Conservation (phyloP, 352 stramenopile species). For the Phytopythium oedochilum region DNA sequence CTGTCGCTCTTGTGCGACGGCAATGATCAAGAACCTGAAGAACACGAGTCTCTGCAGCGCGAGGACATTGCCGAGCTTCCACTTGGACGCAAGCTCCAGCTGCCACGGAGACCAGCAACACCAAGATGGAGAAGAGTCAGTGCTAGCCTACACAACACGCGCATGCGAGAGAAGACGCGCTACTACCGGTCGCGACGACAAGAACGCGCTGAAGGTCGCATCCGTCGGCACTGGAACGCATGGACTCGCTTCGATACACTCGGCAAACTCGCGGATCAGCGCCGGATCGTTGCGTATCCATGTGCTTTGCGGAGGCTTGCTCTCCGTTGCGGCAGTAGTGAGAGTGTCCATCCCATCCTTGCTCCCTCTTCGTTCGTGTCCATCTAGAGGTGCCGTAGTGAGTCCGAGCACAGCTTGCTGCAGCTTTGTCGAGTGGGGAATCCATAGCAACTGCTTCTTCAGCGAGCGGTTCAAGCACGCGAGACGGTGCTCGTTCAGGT, state of each 20-base stretch:
- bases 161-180: not conserved
- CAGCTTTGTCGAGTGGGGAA: conserved; percentile 29
- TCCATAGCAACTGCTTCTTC: conserved; percentile 39
- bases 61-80: conserved; percentile 41
- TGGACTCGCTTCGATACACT: conserved; percentile 1
- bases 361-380: not conserved
- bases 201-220: conserved; percentile 9
- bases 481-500: conserved; percentile 50
- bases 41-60: conserved; percentile 50
- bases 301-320: no score
- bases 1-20: conserved; percentile 19
- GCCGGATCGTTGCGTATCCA: not conserved
- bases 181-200: conserved; percentile 30
- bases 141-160: not conserved
- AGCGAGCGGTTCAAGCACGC: conserved; percentile 41
- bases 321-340: no score
- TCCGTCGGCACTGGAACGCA: not conserved
- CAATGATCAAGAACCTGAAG: conserved; percentile 45
- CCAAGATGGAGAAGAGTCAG: no score
- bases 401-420: conserved; percentile 39
- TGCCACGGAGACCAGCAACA: conserved; percentile 6
- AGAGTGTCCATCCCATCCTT: not conserved
- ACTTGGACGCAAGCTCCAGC: conserved; percentile 29
- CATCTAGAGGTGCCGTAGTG: conserved; percentile 1
- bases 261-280: conserved; percentile 9